Evolutionary conservation across 2,329 filamentous ascomycete species (phyloP), one percentile per base, ranked within the genome.

Genomic region (Penicillium sp.): DNA sequence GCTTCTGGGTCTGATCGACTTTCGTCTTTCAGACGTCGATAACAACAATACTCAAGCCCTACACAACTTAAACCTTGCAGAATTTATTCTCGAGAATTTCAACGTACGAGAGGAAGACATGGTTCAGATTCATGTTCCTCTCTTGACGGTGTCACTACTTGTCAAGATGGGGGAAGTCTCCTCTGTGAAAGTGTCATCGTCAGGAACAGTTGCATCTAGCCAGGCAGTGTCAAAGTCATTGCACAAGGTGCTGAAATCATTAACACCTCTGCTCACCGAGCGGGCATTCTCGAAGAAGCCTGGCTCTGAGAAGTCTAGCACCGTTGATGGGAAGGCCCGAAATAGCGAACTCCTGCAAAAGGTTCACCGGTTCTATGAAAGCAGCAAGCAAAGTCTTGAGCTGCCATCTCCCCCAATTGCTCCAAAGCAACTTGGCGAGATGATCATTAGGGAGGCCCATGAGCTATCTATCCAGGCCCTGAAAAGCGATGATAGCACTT

Each of bases 91-190:
- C 65, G 80, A 86, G 5, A 90, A 94, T 68, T 99, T 99, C 83
- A 98, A 97, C 75, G 86, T 98, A 54, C 88, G 89, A 57, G 95
- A 99, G 78, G 95, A 98, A 76, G 96, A 99, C 73, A 98, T 99
- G 94, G 78, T 96, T 17, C 87, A 91, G 1, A 81, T 91, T 24
- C 94, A 98, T 78, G 90, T 93, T 33, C 94, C 94, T 37, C 78
- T 96, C 30, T 85, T 90, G 57, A 84, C 88, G 2, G 77, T 96
- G n/a, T 86, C 88, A 3, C 81, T 90, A 28, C 78, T 88, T 8
- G 73, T 80, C 12, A 80, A 81, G 49, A 75, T 85, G 63, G 79
- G 79, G 49, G 70, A 75, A 38, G 56, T 78, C 9, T 69, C 65
- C n/a, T 70, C 67, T 4, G 57, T 56, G 24, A 54, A 65, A 30